Evolutionary conservation across 2,329 filamentous ascomycete genomes (phyloP), one percentile per base, ranked within the genome.

Genomic region (Colletotrichum karsti): DNA sequence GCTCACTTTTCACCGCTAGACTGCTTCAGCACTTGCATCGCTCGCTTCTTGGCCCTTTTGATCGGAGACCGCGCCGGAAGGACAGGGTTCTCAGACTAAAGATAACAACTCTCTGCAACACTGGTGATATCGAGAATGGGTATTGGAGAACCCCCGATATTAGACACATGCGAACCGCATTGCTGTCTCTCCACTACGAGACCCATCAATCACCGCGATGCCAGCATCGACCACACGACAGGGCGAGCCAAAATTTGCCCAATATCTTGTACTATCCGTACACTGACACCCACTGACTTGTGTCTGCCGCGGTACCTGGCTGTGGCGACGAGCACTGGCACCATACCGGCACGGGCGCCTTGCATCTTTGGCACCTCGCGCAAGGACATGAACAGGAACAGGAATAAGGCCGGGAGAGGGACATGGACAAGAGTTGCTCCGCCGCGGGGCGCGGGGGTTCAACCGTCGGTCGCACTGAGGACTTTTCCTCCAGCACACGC

Each of bases 381-480:
- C 63, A 57, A 35, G 59, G 63, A 63, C 10, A 37, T 51, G 62
- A 60, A 64, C 62, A 67, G 59, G 54, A 53, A 64, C 64, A 39
- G 15, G 51, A 44, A 63, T 15, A 48, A 33, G 58, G 46, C 48
- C 35, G 37, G 53, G 20, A 63, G 35, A 39, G 12, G 20, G 41
- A 63, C 5, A 67, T 35, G 64, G 44, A 35, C 44, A 41, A 64
- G 37, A 54, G 30, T 44, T 57, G 44, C 60, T 44, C 42, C 53
- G 59, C 46, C 64, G 59, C 46, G 26, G 51, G 53, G 56, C 60
- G 53, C 64, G 51, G 59, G 57, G 58, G 63, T 56, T 62, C 35
- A 51, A 13, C 51, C 35, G 41, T 63, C 28, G 26, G 41, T 58
- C 33, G 55, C 41, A 46, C 37, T 20, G 37, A 57, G 51, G n/a